phyloP scores from a whole-genome alignment of 345 rosid species.

The Gossypium raimondii region DNA sequence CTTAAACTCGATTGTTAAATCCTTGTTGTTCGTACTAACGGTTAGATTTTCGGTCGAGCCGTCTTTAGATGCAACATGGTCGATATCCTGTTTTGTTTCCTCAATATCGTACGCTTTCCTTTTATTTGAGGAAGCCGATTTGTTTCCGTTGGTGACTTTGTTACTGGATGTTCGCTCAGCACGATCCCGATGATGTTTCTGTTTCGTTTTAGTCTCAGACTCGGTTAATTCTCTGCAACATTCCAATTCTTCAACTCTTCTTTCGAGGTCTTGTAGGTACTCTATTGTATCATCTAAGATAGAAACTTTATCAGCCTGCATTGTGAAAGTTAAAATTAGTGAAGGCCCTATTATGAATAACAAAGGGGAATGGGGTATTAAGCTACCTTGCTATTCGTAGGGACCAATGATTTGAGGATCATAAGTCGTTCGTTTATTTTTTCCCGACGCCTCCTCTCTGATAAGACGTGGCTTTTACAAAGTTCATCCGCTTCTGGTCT shows the following conservation, averaged over 20 bases:
- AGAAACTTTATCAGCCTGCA: conserved; percentile 69
- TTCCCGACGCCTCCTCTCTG: conserved; percentile 49
- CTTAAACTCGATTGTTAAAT: conserved; percentile 57
- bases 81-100: conserved; percentile 33
- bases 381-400: conserved; percentile 63
- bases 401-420: conserved; percentile 58
- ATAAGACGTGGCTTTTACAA: conserved; percentile 32
- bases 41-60: conserved; percentile 35
- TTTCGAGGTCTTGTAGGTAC: conserved; percentile 66
- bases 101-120: conserved; percentile 50
- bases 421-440: conserved; percentile 49
- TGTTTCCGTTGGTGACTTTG: conserved; percentile 24
- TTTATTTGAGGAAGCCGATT: conserved; percentile 33
- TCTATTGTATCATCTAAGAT: conserved; percentile 79
- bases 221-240: conserved; percentile 36
- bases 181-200: conserved; percentile 40
- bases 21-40: conserved; percentile 42
- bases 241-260: conserved; percentile 62
- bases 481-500: conserved; percentile 51
- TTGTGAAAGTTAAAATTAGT: conserved; percentile 9
- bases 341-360: neutral
- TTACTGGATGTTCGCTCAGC: conserved; percentile 50
- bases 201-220: conserved; percentile 32
- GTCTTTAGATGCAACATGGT: conserved; percentile 30
- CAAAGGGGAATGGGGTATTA: neutral